phyloP scores from a whole-genome alignment of 768 basidiomycete species.

The Tricholoma sp. region DNA sequence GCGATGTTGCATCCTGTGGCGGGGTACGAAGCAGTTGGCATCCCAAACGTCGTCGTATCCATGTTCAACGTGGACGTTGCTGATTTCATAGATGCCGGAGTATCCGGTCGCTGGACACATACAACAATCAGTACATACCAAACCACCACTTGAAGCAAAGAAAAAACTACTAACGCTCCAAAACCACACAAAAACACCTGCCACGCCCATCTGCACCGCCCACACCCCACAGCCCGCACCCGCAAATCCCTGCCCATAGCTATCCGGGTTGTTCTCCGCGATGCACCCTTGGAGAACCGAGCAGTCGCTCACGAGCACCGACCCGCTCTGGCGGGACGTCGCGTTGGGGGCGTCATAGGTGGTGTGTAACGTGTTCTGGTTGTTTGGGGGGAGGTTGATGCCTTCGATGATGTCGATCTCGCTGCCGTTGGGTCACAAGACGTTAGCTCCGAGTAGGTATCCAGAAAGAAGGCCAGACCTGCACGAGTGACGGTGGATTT shows the following conservation, averaged over 20 bases:
- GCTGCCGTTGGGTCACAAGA: constrained; percentile 36
- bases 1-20: constrained; percentile 46
- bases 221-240: constrained; percentile 50
- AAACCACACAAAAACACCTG: constrained; percentile 29
- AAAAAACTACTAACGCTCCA: constrained; percentile 19
- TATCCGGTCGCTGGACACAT: constrained; percentile 31
- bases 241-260: constrained; percentile 43
- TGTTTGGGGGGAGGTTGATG: constrained; percentile 45
- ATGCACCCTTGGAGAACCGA: constrained; percentile 36
- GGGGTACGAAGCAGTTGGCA: constrained; percentile 63
- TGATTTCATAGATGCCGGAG: constrained; percentile 32
- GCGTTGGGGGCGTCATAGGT: constrained; percentile 20
- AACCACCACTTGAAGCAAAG: not conserved
- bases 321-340: constrained; percentile 26
- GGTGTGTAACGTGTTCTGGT: constrained; percentile 55
- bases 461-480: constrained; percentile 48
- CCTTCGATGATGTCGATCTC: constrained; percentile 55
- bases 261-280: constrained; percentile 35
- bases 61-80: constrained; percentile 32
- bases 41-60: constrained; percentile 44
- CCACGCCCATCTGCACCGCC: constrained; percentile 61
- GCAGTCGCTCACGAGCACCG: constrained; percentile 26
- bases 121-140: not conserved
- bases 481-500: not conserved
- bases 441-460: constrained; percentile 28